phyloP scores from a whole-genome alignment of 768 basidiomycete genomes.

The Tulasnella sp. region DNA sequence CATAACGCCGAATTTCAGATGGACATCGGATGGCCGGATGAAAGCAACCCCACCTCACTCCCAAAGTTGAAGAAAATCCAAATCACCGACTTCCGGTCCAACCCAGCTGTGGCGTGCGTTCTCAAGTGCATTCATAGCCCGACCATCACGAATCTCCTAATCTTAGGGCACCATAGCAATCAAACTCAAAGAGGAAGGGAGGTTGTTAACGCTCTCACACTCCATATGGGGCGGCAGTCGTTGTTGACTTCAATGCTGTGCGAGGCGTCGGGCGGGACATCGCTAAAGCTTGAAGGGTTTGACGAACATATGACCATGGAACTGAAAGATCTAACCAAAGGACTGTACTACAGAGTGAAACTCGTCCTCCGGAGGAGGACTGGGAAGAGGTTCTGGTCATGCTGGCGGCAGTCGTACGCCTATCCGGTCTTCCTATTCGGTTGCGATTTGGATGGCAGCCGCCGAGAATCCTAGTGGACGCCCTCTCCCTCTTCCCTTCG shows the following conservation, averaged over 20 bases:
- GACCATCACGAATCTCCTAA: background rate
- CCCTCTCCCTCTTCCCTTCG: no score
- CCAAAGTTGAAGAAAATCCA: background rate
- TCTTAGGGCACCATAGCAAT: background rate
- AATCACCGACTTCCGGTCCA: background rate
- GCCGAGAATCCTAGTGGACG: no score
- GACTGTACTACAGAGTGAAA: no score
- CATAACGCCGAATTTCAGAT: background rate
- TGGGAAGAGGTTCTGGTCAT: no score
- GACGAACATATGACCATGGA: no score
- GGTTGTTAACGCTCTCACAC: background rate
- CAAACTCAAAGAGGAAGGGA: background rate
- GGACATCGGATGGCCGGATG: background rate
- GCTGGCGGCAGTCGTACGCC: no score
- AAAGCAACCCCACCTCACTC: background rate
- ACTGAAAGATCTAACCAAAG: no score
- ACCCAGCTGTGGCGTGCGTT: background rate
- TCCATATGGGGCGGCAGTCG: background rate
- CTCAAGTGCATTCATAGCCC: background rate
- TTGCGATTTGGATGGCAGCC: no score
- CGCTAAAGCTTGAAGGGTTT: background rate
- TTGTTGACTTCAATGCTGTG: background rate
- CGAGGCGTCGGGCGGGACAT: background rate
- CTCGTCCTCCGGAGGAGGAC: no score
- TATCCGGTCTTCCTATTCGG: no score